These are phyloP conservation scores for Acanthamoeba pearcei DNA, from an alignment of 208 protist species.

Conservation along the genomic window DNA sequence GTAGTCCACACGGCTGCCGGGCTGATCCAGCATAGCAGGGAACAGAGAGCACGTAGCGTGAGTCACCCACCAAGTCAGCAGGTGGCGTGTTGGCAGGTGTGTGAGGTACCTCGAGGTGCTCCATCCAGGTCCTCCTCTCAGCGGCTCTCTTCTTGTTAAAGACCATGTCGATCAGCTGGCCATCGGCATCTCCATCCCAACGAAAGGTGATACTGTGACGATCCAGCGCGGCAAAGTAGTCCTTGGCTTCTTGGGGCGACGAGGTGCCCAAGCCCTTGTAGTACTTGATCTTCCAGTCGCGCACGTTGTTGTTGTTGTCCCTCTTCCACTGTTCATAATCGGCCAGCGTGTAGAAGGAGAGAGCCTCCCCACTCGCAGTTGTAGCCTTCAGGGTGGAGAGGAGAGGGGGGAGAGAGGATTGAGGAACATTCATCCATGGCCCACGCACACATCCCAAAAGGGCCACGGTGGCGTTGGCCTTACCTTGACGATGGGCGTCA, in stretches of 20 bases:
- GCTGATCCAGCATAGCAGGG: no score
- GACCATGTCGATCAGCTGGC: conserved; percentile 97
- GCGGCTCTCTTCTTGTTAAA: conserved; percentile 98
- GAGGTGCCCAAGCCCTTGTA: conserved; percentile 99
- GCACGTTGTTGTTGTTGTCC: conserved; percentile 83
- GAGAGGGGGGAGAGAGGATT: no score
- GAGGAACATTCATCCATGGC: no score
- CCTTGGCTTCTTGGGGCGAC: conserved; percentile 97
- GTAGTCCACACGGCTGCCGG: conserved; percentile 85
- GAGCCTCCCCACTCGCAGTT: conserved; percentile 87
- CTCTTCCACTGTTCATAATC: conserved; percentile 96
- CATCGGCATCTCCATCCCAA: conserved; percentile 91
- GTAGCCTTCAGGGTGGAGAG: no score
- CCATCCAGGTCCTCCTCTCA: conserved; percentile 99
- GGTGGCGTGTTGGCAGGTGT: no score
- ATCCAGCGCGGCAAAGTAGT: conserved; percentile 99
- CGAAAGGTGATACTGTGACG: conserved; percentile 97
- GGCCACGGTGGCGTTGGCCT: not conserved
- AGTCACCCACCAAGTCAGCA: no score
- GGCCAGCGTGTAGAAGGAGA: conserved; percentile 99
- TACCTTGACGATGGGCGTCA: conserved; percentile 92
- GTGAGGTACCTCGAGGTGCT: conserved; percentile 92
- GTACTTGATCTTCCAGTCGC: conserved; percentile 99
- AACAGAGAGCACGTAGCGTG: no score
- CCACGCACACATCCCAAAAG: no score